phyloP scores from a whole-genome alignment of 768 basidiomycete species.

The Boletus pseudopeckii region DNA sequence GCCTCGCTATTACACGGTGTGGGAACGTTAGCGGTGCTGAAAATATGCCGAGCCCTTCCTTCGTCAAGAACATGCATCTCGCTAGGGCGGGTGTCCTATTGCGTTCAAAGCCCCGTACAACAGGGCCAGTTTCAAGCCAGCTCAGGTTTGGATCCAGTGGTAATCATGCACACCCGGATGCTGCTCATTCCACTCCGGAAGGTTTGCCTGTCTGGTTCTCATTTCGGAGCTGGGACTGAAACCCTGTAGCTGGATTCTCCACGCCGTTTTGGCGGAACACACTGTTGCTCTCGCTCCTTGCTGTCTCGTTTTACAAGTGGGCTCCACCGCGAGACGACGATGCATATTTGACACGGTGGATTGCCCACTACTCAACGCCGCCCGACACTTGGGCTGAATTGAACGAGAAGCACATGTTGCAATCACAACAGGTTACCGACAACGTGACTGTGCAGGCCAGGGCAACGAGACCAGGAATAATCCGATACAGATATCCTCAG shows the following conservation, averaged over 20 bases:
- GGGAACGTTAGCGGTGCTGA: constrained; percentile 8
- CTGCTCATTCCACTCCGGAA: constrained; percentile 54
- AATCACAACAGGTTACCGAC: constrained; percentile 39
- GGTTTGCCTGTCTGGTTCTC: constrained; percentile 39
- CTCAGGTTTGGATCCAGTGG: constrained; percentile 44
- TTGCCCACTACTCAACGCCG: constrained; percentile 55
- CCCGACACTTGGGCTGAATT: constrained; percentile 50
- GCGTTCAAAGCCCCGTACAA: constrained; percentile 31
- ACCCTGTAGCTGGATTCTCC: constrained; percentile 45
- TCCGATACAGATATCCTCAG: constrained; percentile 73
- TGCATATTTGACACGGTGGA: constrained; percentile 63
- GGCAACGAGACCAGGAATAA: constrained; percentile 45
- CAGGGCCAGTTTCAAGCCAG: constrained; percentile 29
- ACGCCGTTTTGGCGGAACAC: constrained; percentile 68
- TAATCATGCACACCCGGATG: constrained; percentile 39
- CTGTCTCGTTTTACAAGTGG: constrained; percentile 61
- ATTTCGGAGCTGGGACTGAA: constrained; percentile 5
- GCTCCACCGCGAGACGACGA: constrained; percentile 62
- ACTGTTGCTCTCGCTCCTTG: constrained; percentile 46
- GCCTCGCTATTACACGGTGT: constrained; percentile 5
- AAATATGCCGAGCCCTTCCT: not conserved
- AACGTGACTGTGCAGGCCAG: constrained; percentile 40
- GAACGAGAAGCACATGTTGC: constrained; percentile 55
- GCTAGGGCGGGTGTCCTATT: constrained; percentile 37
- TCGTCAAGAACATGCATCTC: constrained; percentile 25